Evolutionary conservation across 352 stramenopile species (phyloP).

Genomic region (Phytophthora megakarya): DNA sequence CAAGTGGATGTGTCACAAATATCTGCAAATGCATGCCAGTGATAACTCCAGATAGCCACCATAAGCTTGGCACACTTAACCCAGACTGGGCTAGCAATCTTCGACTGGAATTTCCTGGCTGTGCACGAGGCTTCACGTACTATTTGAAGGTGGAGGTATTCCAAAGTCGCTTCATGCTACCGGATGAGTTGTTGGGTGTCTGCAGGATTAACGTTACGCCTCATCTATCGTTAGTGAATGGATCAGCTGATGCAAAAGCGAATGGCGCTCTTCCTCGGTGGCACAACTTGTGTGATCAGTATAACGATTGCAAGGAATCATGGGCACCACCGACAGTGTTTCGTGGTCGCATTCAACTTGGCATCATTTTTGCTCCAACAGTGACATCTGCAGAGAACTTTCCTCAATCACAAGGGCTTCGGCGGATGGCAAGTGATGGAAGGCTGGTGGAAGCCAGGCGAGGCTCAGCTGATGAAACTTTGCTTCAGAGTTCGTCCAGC

Average conservation of each 20-base stretch:
- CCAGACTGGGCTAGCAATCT: constrained; percentile 80
- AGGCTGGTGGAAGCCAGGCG: constrained; percentile 31
- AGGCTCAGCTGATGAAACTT: constrained; percentile 48
- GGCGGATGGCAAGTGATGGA: constrained; percentile 44
- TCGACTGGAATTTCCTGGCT: constrained; percentile 77
- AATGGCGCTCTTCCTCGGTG: constrained; percentile 80
- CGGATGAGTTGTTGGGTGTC: constrained; percentile 76
- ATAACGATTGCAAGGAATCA: constrained; percentile 86
- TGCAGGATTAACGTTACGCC: constrained; percentile 89
- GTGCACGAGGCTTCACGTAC: constrained; percentile 73
- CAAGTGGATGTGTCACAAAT: constrained; percentile 76
- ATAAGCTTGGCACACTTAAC: constrained; percentile 44
- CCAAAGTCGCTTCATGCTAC: constrained; percentile 84
- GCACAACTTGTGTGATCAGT: constrained; percentile 89
- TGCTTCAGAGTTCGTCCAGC: constrained; percentile 61
- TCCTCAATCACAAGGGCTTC: constrained; percentile 51
- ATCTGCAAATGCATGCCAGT: constrained; percentile 65
- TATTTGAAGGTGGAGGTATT: constrained; percentile 84
- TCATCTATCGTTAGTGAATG: constrained; percentile 78
- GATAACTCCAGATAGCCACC: constrained; percentile 12
- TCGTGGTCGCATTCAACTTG: constrained; percentile 73
- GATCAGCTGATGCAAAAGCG: constrained; percentile 79
- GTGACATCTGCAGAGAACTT: constrained; percentile 57
- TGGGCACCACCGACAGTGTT: constrained; percentile 87
- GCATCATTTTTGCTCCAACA: constrained; percentile 79